phyloP scores from a whole-genome alignment of 2,329 filamentous ascomycete genomes.

The Monilinia fructigena region DNA sequence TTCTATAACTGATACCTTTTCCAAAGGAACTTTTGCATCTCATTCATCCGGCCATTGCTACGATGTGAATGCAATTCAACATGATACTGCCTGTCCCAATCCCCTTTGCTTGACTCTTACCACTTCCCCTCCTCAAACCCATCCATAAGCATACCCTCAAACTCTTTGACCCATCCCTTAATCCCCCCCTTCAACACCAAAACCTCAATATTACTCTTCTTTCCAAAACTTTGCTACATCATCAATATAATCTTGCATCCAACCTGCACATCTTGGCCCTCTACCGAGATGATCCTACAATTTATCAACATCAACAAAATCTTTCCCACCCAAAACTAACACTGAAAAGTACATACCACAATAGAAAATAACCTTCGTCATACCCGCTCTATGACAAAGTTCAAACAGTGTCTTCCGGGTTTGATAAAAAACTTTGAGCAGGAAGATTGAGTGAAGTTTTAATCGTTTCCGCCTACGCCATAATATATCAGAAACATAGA shows the following conservation, averaged over 20 bases:
- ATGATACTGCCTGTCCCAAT: background rate
- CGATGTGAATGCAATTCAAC: background rate
- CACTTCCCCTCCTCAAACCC: conserved; percentile 48
- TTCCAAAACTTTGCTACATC: conserved; percentile 43
- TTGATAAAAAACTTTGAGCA: conserved; percentile 55
- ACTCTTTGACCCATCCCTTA: conserved; percentile 54
- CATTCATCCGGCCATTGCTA: background rate
- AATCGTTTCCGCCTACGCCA: conserved; percentile 56
- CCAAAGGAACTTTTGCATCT: conserved; percentile 3
- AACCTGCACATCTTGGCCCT: conserved; percentile 53
- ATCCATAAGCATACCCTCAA: conserved; percentile 50
- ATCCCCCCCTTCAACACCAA: conserved; percentile 53
- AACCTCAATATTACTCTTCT: conserved; percentile 47
- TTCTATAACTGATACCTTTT: background rate
- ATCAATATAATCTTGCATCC: conserved; percentile 57
- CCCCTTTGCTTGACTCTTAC: conserved; percentile 36
- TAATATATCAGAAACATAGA: conserved; percentile 4
- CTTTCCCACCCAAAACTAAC: background rate
- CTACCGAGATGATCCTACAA: conserved; percentile 52
- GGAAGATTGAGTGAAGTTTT: conserved; percentile 57
- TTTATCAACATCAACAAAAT: background rate
- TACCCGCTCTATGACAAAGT: conserved; percentile 50
- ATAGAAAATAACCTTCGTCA: conserved; percentile 54
- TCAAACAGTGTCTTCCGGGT: conserved; percentile 50
- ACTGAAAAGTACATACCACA: conserved; percentile 46